Evolutionary conservation across 495 filamentous ascomycete genomes (phyloP).

Genomic region (Achaetomiella virescens): DNA sequence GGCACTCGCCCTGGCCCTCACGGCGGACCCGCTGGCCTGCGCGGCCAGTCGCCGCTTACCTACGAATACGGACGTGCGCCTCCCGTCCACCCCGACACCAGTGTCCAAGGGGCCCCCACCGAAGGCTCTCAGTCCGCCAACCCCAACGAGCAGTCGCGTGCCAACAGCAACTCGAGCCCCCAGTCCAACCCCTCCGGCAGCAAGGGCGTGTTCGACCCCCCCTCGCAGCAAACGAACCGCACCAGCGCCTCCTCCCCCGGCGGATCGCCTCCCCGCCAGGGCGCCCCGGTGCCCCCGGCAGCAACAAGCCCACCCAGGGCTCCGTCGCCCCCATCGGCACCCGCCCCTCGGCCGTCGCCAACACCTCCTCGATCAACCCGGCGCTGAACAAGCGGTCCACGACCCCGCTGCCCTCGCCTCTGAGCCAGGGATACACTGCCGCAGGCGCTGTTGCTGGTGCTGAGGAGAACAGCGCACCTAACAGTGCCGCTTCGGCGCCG

Average conservation of each 20-base stretch:
- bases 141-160: slow-evolving; percentile 62
- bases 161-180: slow-evolving; percentile 78
- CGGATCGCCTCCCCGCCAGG: slow-evolving; percentile 74
- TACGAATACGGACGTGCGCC: slow-evolving; percentile 43
- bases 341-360: slow-evolving; percentile 52
- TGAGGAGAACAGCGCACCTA: slow-evolving; percentile 16
- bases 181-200: slow-evolving; percentile 64
- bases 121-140: slow-evolving; percentile 40
- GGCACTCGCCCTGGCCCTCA: slow-evolving; percentile 50
- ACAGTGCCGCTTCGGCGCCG: slow-evolving; percentile 24
- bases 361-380: slow-evolving; percentile 52
- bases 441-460: slow-evolving; percentile 12
- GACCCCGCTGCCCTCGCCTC: slow-evolving; percentile 81
- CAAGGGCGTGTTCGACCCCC: slow-evolving; percentile 59
- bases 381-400: slow-evolving; percentile 78
- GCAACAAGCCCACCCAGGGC: slow-evolving; percentile 37
- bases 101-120: slow-evolving; percentile 44
- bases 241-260: slow-evolving; percentile 88
- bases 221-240: slow-evolving; percentile 67
- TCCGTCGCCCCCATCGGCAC: slow-evolving; percentile 91
- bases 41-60: slow-evolving; percentile 51
- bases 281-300: slow-evolving; percentile 33
- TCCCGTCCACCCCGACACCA: slow-evolving; percentile 35
- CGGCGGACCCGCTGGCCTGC: slow-evolving; percentile 38
- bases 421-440: slow-evolving; percentile 70